Evolutionary conservation across 2,329 filamentous ascomycete genomes (phyloP).

Genomic region (Paraphaeosphaeria sporulosa): DNA sequence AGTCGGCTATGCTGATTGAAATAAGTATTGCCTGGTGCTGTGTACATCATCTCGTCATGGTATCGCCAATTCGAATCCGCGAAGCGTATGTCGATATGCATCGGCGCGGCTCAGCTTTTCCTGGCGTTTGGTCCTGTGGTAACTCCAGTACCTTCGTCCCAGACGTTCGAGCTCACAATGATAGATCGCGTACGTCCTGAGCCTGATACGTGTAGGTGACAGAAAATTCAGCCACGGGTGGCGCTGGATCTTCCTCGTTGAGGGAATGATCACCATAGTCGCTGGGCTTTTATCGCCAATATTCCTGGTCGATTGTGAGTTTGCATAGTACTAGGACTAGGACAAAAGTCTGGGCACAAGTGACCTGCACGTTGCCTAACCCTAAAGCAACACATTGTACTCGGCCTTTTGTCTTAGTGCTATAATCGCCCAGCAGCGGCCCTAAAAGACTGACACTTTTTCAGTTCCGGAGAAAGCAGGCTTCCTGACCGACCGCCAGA

Average conservation of each 20-base stretch:
- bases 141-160: neutral
- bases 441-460: neutral
- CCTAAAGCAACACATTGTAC: no score
- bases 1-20: no score
- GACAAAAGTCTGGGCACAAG: neutral
- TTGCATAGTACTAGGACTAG: neutral
- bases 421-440: no score
- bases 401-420: no score
- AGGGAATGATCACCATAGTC: slow-evolving; percentile 29
- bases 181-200: slow-evolving; percentile 35
- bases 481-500: slow-evolving; percentile 38
- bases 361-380: no score
- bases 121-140: slow-evolving; percentile 45
- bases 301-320: slow-evolving; percentile 35
- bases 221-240: neutral
- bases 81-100: slow-evolving; percentile 34
- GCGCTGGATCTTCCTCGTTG: slow-evolving; percentile 39
- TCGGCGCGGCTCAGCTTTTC: slow-evolving; percentile 38
- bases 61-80: slow-evolving; percentile 37
- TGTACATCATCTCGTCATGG: no score
- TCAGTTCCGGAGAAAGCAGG: slow-evolving; percentile 37
- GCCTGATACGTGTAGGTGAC: neutral
- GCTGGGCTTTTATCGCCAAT: slow-evolving; percentile 30
- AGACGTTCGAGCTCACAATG: slow-evolving; percentile 3
- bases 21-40: no score